phyloP scores from a whole-genome alignment of 345 rosid species.

The Clausena lansium region DNA sequence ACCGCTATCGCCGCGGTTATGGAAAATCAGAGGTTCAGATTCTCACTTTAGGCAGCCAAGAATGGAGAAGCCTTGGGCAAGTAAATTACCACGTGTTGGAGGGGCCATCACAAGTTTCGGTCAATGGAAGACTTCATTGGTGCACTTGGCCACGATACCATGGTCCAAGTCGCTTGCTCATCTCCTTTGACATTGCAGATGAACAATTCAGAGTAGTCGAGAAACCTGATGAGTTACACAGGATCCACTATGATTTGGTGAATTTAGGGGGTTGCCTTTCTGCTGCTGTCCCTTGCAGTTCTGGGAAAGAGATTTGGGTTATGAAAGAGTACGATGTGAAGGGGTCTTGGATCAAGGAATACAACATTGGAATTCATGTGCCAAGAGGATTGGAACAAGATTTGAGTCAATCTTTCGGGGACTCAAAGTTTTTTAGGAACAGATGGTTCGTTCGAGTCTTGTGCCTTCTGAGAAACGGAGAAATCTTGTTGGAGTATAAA shows the following conservation, averaged over 20 bases:
- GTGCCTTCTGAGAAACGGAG: slow-evolving; percentile 8
- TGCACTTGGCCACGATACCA: neutral
- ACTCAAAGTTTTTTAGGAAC: neutral
- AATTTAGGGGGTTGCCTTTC: slow-evolving; percentile 29
- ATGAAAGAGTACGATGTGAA: slow-evolving; percentile 27
- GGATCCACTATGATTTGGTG: neutral
- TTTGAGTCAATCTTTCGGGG: neutral
- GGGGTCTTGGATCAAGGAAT: slow-evolving; percentile 34
- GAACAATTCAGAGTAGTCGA: slow-evolving; percentile 27
- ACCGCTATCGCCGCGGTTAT: neutral
- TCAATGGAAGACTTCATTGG: neutral
- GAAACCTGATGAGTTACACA: slow-evolving; percentile 7
- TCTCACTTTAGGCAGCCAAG: slow-evolving; percentile 29
- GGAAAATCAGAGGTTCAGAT: slow-evolving; percentile 36
- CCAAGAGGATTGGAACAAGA: slow-evolving; percentile 20
- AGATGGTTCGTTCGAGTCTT: neutral
- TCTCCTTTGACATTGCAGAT: slow-evolving; percentile 26
- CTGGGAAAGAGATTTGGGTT: slow-evolving; percentile 20
- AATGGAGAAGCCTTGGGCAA: slow-evolving; percentile 30
- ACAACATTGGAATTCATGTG: slow-evolving; percentile 13
- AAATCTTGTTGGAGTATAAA: slow-evolving; percentile 1
- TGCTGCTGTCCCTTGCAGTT: slow-evolving; percentile 5
- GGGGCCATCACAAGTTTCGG: slow-evolving; percentile 6
- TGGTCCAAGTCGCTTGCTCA: neutral
- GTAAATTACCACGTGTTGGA: neutral